These are phyloP conservation scores for Phytophthora aleatoria DNA, from an alignment of 352 stramenopile genomes.

Conservation along the genomic window DNA sequence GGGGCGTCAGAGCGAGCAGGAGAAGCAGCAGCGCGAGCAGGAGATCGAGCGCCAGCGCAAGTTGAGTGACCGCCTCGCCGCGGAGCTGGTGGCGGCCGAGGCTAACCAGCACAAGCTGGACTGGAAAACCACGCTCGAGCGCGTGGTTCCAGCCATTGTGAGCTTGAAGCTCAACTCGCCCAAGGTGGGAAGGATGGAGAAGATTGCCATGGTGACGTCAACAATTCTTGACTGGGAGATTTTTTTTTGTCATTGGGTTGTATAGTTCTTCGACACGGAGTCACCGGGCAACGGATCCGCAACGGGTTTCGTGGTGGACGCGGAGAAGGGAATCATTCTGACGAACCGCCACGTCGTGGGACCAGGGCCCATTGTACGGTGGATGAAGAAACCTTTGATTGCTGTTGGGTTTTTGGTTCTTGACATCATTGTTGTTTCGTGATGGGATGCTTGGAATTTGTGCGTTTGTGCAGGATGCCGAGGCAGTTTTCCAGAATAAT, in stretches of 20 bases:
- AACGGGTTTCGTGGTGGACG: slow-evolving; percentile 93
- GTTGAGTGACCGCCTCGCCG: slow-evolving; percentile 65
- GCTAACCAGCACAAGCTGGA: slow-evolving; percentile 67
- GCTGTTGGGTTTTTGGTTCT: not conserved
- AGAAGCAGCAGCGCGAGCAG: slow-evolving; percentile 66
- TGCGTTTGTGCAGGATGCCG: slow-evolving; percentile 59
- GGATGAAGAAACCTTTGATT: not conserved
- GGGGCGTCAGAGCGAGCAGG: slow-evolving; percentile 45
- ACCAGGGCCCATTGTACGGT: slow-evolving; percentile 78
- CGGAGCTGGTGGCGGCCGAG: slow-evolving; percentile 71
- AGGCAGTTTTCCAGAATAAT: slow-evolving; percentile 94
- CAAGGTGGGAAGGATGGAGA: slow-evolving; percentile 46
- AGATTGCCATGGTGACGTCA: slow-evolving; percentile 2
- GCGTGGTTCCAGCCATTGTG: slow-evolving; percentile 85
- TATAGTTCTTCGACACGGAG: slow-evolving; percentile 91
- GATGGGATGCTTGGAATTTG: slow-evolving; percentile 1
- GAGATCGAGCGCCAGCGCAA: slow-evolving; percentile 68
- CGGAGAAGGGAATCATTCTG: slow-evolving; percentile 91
- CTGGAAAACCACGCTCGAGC: slow-evolving; percentile 87
- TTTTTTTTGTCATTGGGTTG: slow-evolving; percentile 22
- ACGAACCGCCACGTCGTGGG: slow-evolving; percentile 94
- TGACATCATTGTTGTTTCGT: slow-evolving; percentile 1
- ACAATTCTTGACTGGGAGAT: slow-evolving; percentile 8
- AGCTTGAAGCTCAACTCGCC: slow-evolving; percentile 90
- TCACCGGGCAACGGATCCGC: slow-evolving; percentile 87